Evolutionary conservation across 2,329 filamentous ascomycete species (phyloP).

Genomic region (Hymenoscyphus fraxineus): DNA sequence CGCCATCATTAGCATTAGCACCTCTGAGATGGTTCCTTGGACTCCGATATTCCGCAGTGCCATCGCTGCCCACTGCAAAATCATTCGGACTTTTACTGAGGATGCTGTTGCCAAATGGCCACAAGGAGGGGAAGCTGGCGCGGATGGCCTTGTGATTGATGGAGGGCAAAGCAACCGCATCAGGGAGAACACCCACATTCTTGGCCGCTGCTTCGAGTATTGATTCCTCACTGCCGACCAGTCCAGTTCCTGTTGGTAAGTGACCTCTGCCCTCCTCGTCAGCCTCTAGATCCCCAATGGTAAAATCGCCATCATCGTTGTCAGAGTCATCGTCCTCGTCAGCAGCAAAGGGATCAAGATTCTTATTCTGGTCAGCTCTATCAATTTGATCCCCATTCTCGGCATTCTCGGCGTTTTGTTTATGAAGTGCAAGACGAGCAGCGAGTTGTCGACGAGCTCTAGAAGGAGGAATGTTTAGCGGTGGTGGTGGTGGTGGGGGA

Average conservation of each 20-base stretch:
- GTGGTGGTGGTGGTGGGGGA: constrained; percentile 66
- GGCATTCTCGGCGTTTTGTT: constrained; percentile 42
- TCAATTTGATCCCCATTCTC: constrained; percentile 27
- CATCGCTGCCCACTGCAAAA: constrained; percentile 9
- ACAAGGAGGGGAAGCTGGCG: constrained; percentile 26
- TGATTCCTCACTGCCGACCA: constrained; percentile 17
- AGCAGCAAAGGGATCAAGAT: constrained; percentile 32
- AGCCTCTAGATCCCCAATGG: constrained; percentile 30
- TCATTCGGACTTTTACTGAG: constrained; percentile 12
- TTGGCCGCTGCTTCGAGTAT: constrained; percentile 14
- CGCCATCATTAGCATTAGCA: constrained; percentile 23
- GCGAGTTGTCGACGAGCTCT: constrained; percentile 86
- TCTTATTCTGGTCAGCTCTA: constrained; percentile 22
- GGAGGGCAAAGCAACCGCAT: constrained; percentile 16
- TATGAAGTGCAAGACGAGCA: constrained; percentile 75
- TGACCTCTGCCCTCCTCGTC: constrained; percentile 29
- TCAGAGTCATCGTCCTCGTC: constrained; percentile 34
- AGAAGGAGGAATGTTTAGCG: constrained; percentile 80
- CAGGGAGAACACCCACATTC: constrained; percentile 28
- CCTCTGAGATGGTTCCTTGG: constrained; percentile 16
- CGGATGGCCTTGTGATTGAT: constrained; percentile 13
- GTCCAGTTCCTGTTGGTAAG: constrained; percentile 15
- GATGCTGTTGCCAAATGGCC: constrained; percentile 25
- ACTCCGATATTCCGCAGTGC: constrained; percentile 6
- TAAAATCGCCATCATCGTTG: constrained; percentile 29